A percentile compares a stretch with the other conserved stretches of the same genome.
Evolutionary conservation across 116 monocot genomes (phyloP).

Genomic region (Phalaenopsis hybrid): DNA sequence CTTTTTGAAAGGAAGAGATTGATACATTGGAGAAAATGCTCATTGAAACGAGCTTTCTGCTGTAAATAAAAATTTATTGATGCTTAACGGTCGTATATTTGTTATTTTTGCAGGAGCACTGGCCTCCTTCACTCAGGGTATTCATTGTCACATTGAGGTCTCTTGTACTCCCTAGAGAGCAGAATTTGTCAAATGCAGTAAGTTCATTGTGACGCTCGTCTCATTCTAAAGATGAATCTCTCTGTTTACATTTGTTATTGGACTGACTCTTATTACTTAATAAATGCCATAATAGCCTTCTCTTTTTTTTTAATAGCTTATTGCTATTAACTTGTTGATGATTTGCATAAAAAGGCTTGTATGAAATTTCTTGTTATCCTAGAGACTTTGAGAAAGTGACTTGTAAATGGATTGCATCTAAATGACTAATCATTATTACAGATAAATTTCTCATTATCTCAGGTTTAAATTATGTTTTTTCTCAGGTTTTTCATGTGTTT

Average conservation of each 20-base stretch:
- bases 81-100: neutral
- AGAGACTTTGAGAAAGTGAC: neutral
- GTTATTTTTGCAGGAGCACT: slow-evolving; percentile 44
- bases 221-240: slow-evolving; percentile 3
- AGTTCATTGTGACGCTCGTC: slow-evolving; percentile 8
- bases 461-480: neutral
- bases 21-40: neutral
- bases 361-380: neutral
- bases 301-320: neutral
- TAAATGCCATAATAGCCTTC: neutral
- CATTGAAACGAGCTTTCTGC: neutral
- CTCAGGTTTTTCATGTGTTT: neutral
- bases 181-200: slow-evolving; percentile 40
- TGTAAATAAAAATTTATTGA: neutral
- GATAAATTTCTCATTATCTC: neutral
- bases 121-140: slow-evolving; percentile 65
- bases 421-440: neutral
- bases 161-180: slow-evolving; percentile 55
- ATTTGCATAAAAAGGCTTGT: neutral
- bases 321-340: neutral
- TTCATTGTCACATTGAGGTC: slow-evolving; percentile 50
- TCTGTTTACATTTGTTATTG: neutral
- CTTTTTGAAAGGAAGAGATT: neutral
- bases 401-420: neutral
- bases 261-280: neutral